Evolutionary conservation across 208 protist species (phyloP).

Genomic region (Tritrichomonas musculus): DNA sequence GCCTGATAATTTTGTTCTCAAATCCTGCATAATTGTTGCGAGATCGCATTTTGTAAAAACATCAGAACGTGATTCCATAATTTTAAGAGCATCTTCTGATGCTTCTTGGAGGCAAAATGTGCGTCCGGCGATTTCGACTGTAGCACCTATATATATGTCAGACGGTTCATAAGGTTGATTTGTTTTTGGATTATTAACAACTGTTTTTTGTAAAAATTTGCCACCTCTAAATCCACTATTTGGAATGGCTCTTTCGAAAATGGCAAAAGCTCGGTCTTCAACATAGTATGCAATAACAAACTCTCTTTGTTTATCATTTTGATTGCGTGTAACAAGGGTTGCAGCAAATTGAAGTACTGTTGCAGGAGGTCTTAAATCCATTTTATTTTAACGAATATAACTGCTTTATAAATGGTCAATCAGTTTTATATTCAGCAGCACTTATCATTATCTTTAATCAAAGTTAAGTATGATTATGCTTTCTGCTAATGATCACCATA

Average conservation of each 20-base stretch:
- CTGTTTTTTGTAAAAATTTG: not conserved
- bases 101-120: not conserved
- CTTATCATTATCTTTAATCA: too few relatives aligned
- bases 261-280: not conserved
- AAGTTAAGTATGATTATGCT: too few relatives aligned
- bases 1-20: too few relatives aligned
- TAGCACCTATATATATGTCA: not conserved
- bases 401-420: too few relatives aligned
- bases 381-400: too few relatives aligned
- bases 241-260: not conserved
- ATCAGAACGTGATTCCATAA: not conserved
- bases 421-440: too few relatives aligned
- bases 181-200: not conserved
- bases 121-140: not conserved
- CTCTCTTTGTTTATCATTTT: not conserved
- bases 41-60: not conserved
- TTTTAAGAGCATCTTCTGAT: not conserved
- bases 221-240: not conserved
- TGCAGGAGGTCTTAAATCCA: not conserved
- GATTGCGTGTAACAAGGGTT: not conserved
- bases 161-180: not conserved
- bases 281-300: not conserved
- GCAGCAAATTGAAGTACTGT: not conserved
- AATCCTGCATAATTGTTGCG: too few relatives aligned
- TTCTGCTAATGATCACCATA: too few relatives aligned